Base-by-base conservation (phyloP, 495 filamentous ascomycete species). In the Friedmanniomyces endolithicus region DNA sequence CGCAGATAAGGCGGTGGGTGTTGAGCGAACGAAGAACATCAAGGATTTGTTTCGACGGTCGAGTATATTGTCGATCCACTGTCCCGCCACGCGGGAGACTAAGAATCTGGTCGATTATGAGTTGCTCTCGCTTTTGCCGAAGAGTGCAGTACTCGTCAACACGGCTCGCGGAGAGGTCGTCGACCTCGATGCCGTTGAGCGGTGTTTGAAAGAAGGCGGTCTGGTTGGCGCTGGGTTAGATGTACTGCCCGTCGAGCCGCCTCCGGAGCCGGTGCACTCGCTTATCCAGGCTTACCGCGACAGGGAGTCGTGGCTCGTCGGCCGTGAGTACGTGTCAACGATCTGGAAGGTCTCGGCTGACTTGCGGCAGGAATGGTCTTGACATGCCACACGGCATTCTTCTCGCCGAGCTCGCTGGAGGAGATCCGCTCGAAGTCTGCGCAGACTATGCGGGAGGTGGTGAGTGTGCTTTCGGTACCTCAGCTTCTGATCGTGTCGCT, bases 321-420 rank as follows among this genome's bases (percentile, higher is more conserved):
- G 59, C 6, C 52, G 54, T 55, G 24, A 20, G 52, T 39, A n/a
- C 3, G 3, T 27, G 11, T 35, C 24, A 16, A 34, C 29, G 25
- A n/a, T 6, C 12, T 17, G 9, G 16, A 2, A 29, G 11, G 19
- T 2, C 22, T 20, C 12, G 11, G 24, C 39, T 47, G 29, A 53
- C 20, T 45, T 16, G 12, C 27, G 23, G 35, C 22, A 55, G 52
- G 58, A 22, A 34, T 57, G 55, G 55, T 56, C 2, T 24, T 62
- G 20, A 62, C 59, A 3, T 62, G 59, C 27, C 59, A 62, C 27
- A 54, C 59, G 2, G 59, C 59, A 1, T 62, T 62, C 34, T 62
- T 52, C 51, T 52, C 45, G 2, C 59, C 59, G 20, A 49, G 46
- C n/a, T 52, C 46, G 22, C 27, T 62, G 24, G 50, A 48, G 7